A percentile compares a stretch with the other conserved stretches of the same genome.
Conservation (phyloP, 768 basidiomycete species). For the Phlebiopsis flavidoalba region DNA sequence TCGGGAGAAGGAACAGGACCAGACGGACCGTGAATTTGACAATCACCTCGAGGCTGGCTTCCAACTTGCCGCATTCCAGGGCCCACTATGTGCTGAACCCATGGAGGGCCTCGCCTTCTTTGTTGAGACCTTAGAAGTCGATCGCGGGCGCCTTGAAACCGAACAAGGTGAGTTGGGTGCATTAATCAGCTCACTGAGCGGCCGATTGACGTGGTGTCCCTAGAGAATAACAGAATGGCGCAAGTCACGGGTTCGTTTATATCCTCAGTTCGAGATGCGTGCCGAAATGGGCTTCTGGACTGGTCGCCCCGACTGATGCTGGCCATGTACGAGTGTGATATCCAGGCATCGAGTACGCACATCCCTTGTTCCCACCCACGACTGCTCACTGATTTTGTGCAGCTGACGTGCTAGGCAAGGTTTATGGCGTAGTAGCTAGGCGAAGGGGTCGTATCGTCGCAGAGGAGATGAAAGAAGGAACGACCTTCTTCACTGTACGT, state of each 20-base stretch:
- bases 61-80: slow-evolving; percentile 91
- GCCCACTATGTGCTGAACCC: slow-evolving; percentile 93
- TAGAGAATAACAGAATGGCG: slow-evolving; percentile 75
- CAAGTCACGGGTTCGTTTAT: slow-evolving; percentile 91
- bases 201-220: neutral
- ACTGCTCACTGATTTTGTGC: slow-evolving; percentile 11
- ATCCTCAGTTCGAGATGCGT: slow-evolving; percentile 84
- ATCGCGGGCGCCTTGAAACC: slow-evolving; percentile 51
- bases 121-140: slow-evolving; percentile 69
- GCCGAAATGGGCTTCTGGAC: slow-evolving; percentile 84
- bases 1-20: slow-evolving; percentile 15
- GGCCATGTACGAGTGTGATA: slow-evolving; percentile 98
- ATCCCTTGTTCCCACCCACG: neutral
- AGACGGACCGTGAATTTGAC: slow-evolving; percentile 56
- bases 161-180: slow-evolving; percentile 53
- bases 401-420: slow-evolving; percentile 97
- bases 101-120: slow-evolving; percentile 91
- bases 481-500: slow-evolving; percentile 87
- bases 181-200: neutral
- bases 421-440: slow-evolving; percentile 91
- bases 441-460: slow-evolving; percentile 89
- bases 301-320: slow-evolving; percentile 97
- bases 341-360: slow-evolving; percentile 89
- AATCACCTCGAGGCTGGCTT: slow-evolving; percentile 89
- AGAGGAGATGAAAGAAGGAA: slow-evolving; percentile 99